Percentiles rank a stretch among this genome's conserved stretches.
phyloP scores from a whole-genome alignment of 192 early-diverging fungal species.

The Backusella sp. region DNA sequence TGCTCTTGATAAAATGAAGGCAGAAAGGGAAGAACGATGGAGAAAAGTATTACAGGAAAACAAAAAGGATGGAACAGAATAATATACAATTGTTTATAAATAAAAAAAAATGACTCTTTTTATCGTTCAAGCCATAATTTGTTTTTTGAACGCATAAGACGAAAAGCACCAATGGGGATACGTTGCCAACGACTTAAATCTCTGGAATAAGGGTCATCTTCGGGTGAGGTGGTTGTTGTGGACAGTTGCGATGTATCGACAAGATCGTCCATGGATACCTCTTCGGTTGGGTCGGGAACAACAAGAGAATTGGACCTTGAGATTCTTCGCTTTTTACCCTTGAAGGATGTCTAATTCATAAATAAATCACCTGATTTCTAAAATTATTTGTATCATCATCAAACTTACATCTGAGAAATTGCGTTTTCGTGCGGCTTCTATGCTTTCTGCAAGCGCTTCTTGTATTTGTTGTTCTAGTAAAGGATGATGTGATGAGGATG shows the following conservation, averaged over 20 bases:
- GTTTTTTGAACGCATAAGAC: constrained; percentile 33
- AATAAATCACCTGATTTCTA: not conserved
- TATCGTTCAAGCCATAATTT: constrained; percentile 29
- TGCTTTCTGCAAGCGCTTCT: constrained; percentile 8
- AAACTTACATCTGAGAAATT: constrained; percentile 12
- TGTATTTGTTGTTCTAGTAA: constrained; percentile 10
- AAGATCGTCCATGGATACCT: constrained; percentile 49
- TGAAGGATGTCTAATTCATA: constrained; percentile 5
- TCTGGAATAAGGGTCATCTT: constrained; percentile 31
- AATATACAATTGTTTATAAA: not conserved
- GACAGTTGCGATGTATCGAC: constrained; percentile 50
- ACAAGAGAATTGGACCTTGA: not conserved
- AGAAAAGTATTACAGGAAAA: constrained; percentile 19
- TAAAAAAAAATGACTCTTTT: not conserved
- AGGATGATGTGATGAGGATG: not conserved
- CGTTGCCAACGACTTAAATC: constrained; percentile 52
- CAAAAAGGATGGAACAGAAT: not conserved
- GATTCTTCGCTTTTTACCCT: constrained; percentile 13
- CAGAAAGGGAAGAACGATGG: constrained; percentile 39
- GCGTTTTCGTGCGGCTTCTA: not conserved
- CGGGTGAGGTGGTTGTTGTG: constrained; percentile 43
- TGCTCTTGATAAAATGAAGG: constrained; percentile 40
- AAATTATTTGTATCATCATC: not conserved
- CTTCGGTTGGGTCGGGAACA: not conserved
- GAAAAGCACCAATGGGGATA: constrained; percentile 52